Evolutionary conservation across 2,329 filamentous ascomycete genomes (phyloP).

Genomic region (Fusarium temperatum): DNA sequence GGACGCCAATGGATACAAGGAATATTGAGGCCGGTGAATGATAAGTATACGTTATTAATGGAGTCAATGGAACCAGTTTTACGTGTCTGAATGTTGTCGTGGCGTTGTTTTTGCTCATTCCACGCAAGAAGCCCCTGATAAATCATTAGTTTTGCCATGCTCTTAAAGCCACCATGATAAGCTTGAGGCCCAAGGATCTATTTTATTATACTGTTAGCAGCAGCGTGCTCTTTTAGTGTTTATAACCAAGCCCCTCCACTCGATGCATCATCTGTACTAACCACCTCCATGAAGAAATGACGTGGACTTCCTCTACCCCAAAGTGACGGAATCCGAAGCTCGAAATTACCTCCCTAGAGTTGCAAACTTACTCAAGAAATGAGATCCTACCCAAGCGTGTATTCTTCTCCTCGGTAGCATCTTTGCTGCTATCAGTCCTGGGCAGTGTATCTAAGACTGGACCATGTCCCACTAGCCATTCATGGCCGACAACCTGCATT

Average conservation of each 20-base stretch:
- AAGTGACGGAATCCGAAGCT: slow-evolving; percentile 68
- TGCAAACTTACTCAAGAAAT: slow-evolving; percentile 98
- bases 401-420: slow-evolving; percentile 70
- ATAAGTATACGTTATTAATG: fast-evolving
- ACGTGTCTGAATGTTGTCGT: too few relatives aligned
- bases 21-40: fast-evolving
- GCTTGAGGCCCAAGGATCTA: too few relatives aligned
- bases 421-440: slow-evolving; percentile 41
- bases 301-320: slow-evolving; percentile 24
- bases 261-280: fast-evolving
- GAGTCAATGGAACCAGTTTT: fast-evolving
- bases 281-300: too few relatives aligned
- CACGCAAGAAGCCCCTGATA: fast-evolving
- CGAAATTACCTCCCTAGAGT: too few relatives aligned
- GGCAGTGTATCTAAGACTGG: background rate
- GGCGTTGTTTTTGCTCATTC: background rate
- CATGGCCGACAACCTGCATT: fast-evolving
- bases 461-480: background rate
- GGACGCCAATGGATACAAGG: fast-evolving
- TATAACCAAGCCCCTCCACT: fast-evolving
- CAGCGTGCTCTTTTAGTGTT: too few relatives aligned
- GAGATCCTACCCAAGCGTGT: slow-evolving; percentile 85
- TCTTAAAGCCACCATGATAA: too few relatives aligned
- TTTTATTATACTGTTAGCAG: too few relatives aligned
- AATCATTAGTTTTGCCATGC: fast-evolving